Evolutionary conservation across 257 asterid genomes (phyloP).

Genomic region (Solanum pinnatisectum): DNA sequence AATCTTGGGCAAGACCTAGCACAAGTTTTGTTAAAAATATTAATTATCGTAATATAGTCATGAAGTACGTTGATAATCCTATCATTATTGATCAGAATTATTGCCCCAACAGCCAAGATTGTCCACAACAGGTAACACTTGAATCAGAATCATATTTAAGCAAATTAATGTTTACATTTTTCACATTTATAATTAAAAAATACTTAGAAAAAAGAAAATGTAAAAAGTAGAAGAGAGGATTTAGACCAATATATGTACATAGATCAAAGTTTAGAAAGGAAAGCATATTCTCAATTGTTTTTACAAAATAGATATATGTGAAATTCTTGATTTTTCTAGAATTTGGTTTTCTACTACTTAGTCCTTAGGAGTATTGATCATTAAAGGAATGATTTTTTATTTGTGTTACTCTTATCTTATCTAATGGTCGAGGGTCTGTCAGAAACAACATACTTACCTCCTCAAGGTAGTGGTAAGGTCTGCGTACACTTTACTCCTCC

Average conservation of each 20-base stretch:
- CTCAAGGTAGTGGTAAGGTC: not conserved
- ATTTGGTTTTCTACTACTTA: too few species aligned
- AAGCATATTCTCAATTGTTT: not conserved
- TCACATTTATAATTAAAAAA: not conserved
- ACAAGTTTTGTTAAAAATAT: conserved; percentile 41
- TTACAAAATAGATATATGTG: not conserved
- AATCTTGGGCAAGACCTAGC: conserved; percentile 63
- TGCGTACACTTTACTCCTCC: not conserved
- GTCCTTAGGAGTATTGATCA: not conserved
- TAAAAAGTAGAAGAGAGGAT: not conserved
- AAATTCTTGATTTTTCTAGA: not conserved
- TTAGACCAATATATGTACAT: too few species aligned
- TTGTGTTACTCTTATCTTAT: too few species aligned
- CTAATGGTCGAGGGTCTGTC: too few species aligned
- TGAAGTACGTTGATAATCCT: conserved; percentile 52
- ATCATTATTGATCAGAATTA: conserved; percentile 63
- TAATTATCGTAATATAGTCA: conserved; percentile 30
- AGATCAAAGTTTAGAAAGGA: too few species aligned
- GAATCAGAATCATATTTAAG: not conserved
- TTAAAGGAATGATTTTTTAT: not conserved
- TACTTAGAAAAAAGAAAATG: not conserved
- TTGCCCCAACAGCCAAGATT: conserved; percentile 43
- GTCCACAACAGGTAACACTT: conserved; percentile 43
- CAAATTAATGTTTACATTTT: not conserved
- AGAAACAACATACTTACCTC: not conserved